These are phyloP conservation scores for Fraxinus excelsior DNA, from an alignment of 257 asterid genomes.

Conservation along the genomic window DNA sequence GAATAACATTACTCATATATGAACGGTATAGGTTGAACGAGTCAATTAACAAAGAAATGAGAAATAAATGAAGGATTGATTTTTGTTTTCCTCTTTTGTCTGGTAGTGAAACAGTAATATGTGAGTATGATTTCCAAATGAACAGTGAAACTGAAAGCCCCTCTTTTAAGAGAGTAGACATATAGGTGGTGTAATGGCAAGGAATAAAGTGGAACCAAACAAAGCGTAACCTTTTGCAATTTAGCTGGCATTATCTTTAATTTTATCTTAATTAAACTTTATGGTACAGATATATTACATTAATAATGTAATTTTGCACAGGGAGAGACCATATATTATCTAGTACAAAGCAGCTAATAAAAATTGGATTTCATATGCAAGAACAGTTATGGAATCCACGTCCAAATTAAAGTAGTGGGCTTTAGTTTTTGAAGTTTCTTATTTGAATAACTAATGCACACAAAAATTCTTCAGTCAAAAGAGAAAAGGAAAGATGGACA, in stretches of 20 bases:
- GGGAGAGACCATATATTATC: not conserved
- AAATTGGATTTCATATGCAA: not conserved
- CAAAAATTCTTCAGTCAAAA: slow-evolving; percentile 11
- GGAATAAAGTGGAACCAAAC: slow-evolving; percentile 45
- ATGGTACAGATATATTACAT: not conserved
- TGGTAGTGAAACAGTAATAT: too few species aligned
- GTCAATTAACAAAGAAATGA: too few species aligned
- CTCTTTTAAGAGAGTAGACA: too few species aligned
- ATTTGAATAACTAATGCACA: not conserved
- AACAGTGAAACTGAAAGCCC: too few species aligned
- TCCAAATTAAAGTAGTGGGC: slow-evolving; percentile 39
- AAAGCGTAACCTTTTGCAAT: slow-evolving; percentile 38
- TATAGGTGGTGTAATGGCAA: not conserved
- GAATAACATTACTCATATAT: too few species aligned
- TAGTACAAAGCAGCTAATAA: not conserved
- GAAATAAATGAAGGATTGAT: too few species aligned
- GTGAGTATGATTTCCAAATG: too few species aligned
- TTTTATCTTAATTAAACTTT: slow-evolving; percentile 35
- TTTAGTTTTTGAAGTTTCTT: slow-evolving; percentile 13
- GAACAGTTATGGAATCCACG: slow-evolving; percentile 57
- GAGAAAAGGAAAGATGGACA: slow-evolving; percentile 2
- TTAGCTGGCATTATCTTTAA: slow-evolving; percentile 43
- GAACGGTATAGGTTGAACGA: too few species aligned
- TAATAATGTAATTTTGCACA: not conserved
- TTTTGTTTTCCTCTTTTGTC: too few species aligned